A percentile compares a stretch with the other conserved stretches of the same genome.
phyloP scores from a whole-genome alignment of 2,329 filamentous ascomycete genomes.

The Camillea tinctor region DNA sequence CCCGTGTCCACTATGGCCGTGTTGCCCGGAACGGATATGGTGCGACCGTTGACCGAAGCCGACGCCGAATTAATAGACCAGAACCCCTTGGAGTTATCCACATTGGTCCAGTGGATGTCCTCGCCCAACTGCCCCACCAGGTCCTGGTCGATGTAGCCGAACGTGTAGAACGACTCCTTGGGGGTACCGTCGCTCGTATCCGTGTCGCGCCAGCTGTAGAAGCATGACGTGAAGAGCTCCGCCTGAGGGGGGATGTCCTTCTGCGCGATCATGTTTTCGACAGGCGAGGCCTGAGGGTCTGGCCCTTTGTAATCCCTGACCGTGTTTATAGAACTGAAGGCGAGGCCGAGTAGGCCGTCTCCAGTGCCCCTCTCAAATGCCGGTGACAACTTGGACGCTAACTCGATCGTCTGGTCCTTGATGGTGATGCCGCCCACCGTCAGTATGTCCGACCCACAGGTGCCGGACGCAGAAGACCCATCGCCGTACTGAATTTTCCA shows the following conservation, averaged over 20 bases:
- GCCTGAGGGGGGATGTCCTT: slow-evolving; percentile 44
- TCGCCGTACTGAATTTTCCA: slow-evolving; percentile 72
- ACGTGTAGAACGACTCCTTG: slow-evolving; percentile 65
- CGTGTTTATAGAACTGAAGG: slow-evolving; percentile 64
- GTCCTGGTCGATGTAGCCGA: slow-evolving; percentile 68
- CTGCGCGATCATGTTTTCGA: slow-evolving; percentile 66
- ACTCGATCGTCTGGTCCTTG: slow-evolving; percentile 62
- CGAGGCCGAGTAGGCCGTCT: slow-evolving; percentile 67
- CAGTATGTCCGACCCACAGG: slow-evolving; percentile 62
- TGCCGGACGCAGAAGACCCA: slow-evolving; percentile 63
- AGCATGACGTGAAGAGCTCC: slow-evolving; percentile 63
- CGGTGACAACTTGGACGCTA: slow-evolving; percentile 57
- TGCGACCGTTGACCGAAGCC: slow-evolving; percentile 55
- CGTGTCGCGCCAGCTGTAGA: slow-evolving; percentile 56
- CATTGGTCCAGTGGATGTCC: slow-evolving; percentile 57
- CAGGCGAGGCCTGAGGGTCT: slow-evolving; percentile 56
- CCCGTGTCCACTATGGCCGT: slow-evolving; percentile 71
- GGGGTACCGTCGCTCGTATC: slow-evolving; percentile 44
- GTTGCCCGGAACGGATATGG: slow-evolving; percentile 51
- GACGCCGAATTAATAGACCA: slow-evolving; percentile 69
- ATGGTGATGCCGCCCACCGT: slow-evolving; percentile 61
- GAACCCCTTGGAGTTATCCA: slow-evolving; percentile 66
- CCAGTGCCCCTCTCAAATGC: slow-evolving; percentile 56
- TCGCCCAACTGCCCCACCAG: slow-evolving; percentile 52
- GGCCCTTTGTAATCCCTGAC: slow-evolving; percentile 44